Percentiles rank a stretch among this genome's conserved stretches.
Conservation (phyloP, 208 protist genomes). For the Borovskyia barvae region DNA sequence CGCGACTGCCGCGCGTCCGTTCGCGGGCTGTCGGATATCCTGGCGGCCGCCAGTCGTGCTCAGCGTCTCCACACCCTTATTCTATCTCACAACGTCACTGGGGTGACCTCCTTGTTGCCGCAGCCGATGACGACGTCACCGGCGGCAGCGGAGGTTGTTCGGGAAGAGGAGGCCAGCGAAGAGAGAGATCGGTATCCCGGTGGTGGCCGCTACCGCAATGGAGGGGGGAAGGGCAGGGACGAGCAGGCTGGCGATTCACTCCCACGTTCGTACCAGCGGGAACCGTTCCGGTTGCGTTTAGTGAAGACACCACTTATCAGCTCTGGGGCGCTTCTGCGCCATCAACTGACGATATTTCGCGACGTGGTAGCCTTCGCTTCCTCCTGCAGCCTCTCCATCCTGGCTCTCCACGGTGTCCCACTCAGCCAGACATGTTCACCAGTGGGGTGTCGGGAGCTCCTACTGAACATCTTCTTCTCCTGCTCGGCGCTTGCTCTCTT, state of each 20-base stretch:
- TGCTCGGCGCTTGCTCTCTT: constrained; percentile 46
- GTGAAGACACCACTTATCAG: constrained; percentile 22
- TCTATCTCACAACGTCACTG: constrained; percentile 42
- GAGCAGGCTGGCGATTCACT: too few species aligned
- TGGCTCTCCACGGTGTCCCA: constrained; percentile 54
- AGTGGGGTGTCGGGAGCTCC: constrained; percentile 59
- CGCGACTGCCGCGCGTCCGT: constrained; percentile 50
- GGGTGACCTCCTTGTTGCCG: constrained; percentile 25
- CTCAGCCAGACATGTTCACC: constrained; percentile 58
- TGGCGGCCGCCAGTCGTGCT: constrained; percentile 57
- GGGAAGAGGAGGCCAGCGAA: background rate
- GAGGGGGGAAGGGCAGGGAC: too few species aligned
- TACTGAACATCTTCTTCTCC: constrained; percentile 75
- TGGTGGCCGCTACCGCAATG: background rate
- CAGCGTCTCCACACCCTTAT: constrained; percentile 44
- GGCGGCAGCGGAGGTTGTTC: background rate
- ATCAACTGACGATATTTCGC: constrained; percentile 13
- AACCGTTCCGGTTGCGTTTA: constrained; percentile 9
- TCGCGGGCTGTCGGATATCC: constrained; percentile 63
- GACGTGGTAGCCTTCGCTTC: constrained; percentile 28
- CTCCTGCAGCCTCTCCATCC: constrained; percentile 29
- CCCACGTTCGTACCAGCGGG: background rate
- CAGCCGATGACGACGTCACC: constrained; percentile 9
- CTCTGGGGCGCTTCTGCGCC: constrained; percentile 31
- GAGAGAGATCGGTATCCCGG: background rate